A percentile compares a stretch with the other conserved stretches of the same genome.
phyloP scores from a whole-genome alignment of 768 basidiomycete species.

The Agrocybe praecox region DNA sequence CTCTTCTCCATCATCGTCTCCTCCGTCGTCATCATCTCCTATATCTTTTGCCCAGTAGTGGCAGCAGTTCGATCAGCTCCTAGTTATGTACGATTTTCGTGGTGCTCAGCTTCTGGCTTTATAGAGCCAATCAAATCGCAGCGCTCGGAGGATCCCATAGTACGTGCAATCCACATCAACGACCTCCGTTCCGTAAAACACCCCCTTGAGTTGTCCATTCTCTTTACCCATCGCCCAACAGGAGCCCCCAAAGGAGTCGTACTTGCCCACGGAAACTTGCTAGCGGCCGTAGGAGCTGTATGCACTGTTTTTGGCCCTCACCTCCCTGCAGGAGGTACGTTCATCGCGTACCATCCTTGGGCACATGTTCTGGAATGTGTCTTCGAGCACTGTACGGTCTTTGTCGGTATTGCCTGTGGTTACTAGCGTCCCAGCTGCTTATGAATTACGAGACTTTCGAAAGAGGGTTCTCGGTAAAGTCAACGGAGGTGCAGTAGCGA shows the following conservation, averaged over 20 bases:
- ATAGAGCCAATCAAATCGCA: constrained; percentile 53
- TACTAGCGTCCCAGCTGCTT: constrained; percentile 85
- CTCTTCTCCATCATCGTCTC: too few species aligned
- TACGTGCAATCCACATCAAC: constrained; percentile 63
- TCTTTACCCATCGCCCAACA: constrained; percentile 37
- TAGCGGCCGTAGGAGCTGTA: constrained; percentile 74
- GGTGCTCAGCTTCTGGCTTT: too few species aligned
- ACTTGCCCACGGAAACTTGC: constrained; percentile 73
- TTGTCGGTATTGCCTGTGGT: constrained; percentile 72
- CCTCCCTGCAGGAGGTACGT: constrained; percentile 52
- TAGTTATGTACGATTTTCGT: too few species aligned
- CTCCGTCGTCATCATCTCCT: too few species aligned
- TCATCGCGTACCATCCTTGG: constrained; percentile 83
- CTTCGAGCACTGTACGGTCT: constrained; percentile 73
- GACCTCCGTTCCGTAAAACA: constrained; percentile 64
- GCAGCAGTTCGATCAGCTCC: too few species aligned
- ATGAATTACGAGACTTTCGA: constrained; percentile 88
- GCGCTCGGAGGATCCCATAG: constrained; percentile 38
- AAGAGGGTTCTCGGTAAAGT: constrained; percentile 84
- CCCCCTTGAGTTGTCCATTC: constrained; percentile 40
- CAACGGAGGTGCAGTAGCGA: constrained; percentile 58
- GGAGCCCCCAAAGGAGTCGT: too few species aligned
- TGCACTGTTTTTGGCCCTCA: constrained; percentile 61
- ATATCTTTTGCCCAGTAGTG: too few species aligned
- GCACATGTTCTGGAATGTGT: constrained; percentile 91